Percentiles rank a stretch among this genome's conserved stretches.
Evolutionary conservation across 371 early-diverging fungal genomes (phyloP).

Genomic region (Apophysomyces sp.): DNA sequence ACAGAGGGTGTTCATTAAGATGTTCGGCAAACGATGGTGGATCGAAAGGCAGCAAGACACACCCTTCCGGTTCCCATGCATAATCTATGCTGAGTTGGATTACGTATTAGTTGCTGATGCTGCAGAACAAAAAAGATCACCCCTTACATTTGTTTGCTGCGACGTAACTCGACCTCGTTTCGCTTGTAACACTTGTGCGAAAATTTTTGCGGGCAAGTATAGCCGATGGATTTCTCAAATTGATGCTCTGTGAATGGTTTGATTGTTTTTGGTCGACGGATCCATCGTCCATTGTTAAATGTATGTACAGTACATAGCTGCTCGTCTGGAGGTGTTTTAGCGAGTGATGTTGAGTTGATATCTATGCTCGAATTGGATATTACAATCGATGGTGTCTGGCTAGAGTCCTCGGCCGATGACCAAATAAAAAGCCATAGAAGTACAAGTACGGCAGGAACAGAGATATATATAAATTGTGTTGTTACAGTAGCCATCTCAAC

Average conservation of each 20-base stretch:
- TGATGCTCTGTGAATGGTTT: conserved; percentile 10
- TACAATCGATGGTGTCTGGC: not conserved
- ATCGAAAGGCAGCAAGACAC: conserved; percentile 28
- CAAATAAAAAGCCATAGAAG: conserved; percentile 17
- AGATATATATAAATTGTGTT: not conserved
- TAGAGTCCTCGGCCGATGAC: conserved; percentile 3
- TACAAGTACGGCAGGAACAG: conserved; percentile 7
- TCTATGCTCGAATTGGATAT: not conserved
- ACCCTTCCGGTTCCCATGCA: conserved; percentile 34
- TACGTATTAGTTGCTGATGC: not conserved
- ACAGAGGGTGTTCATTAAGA: conserved; percentile 30
- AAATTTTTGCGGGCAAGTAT: conserved; percentile 36
- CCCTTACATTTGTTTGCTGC: not conserved
- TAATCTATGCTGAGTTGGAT: conserved; percentile 30
- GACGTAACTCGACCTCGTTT: conserved; percentile 27
- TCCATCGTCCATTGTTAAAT: conserved; percentile 41
- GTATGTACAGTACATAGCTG: conserved; percentile 28
- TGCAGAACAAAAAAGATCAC: not conserved
- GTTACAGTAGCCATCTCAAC: not conserved
- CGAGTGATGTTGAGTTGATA: not conserved
- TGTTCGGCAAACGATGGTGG: conserved; percentile 25
- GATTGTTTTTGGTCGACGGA: conserved; percentile 16
- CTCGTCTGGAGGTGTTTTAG: not conserved
- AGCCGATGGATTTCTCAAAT: conserved; percentile 24
- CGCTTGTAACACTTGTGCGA: conserved; percentile 47